phyloP scores from a whole-genome alignment of 1,284 basidiomycete genomes.

The Athelia psychrophila region DNA sequence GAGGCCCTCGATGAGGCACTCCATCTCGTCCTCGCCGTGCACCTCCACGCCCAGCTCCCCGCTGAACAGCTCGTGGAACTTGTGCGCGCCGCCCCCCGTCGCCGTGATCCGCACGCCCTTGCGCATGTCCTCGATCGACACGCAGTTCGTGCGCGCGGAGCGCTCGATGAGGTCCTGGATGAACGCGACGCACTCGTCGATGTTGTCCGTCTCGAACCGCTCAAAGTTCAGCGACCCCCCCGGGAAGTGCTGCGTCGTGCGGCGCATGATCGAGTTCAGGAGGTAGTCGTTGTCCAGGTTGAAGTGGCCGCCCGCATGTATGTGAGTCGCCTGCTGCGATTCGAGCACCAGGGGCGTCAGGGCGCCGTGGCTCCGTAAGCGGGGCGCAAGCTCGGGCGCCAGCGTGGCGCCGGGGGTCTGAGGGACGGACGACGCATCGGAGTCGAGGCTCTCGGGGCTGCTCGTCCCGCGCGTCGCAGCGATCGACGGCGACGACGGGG shows the following conservation, averaged over 20 bases:
- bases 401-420: slow-evolving; percentile 25
- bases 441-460: slow-evolving; percentile 47
- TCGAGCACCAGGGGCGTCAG: slow-evolving; percentile 81
- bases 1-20: slow-evolving; percentile 94
- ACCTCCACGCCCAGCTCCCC: slow-evolving; percentile 83
- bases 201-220: slow-evolving; percentile 93
- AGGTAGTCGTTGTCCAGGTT: slow-evolving; percentile 49
- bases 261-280: slow-evolving; percentile 64
- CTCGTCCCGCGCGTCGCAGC: slow-evolving; percentile 55
- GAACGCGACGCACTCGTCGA: slow-evolving; percentile 86
- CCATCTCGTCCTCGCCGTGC: slow-evolving; percentile 95
- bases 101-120: slow-evolving; percentile 95
- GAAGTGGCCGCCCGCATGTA: slow-evolving; percentile 27
- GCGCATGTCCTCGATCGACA: slow-evolving; percentile 90
- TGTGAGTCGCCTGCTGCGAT: slow-evolving; percentile 26
- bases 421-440: slow-evolving; percentile 12
- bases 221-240: slow-evolving; percentile 98
- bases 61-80: slow-evolving; percentile 85
- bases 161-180: slow-evolving; percentile 86
- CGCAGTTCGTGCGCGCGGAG: slow-evolving; percentile 86
- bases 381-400: slow-evolving; percentile 12
- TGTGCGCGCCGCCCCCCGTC: slow-evolving; percentile 96
- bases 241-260: slow-evolving; percentile 81
- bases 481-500: slow-evolving; percentile 66
- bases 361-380: slow-evolving; percentile 59